Percentiles rank a stretch among this genome's conserved stretches.
Evolutionary conservation across 495 filamentous ascomycete genomes (phyloP).

Genomic region (Melanomma pulvis-pyrius): DNA sequence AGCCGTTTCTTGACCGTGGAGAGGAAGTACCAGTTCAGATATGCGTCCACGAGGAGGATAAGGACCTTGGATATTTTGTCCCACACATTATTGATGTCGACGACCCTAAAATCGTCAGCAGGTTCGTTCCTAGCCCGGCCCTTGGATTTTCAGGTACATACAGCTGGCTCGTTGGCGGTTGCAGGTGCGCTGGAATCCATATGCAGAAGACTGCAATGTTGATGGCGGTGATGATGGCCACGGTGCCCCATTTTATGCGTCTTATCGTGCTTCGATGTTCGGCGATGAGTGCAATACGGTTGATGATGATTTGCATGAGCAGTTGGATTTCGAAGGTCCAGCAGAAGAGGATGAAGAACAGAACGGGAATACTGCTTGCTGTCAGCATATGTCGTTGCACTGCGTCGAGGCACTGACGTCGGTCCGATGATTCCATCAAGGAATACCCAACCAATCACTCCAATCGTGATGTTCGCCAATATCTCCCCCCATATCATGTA

Average conservation of each 20-base stretch:
- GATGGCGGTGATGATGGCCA: conserved; percentile 47
- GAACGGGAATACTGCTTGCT: conserved; percentile 9
- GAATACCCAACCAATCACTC: conserved; percentile 30
- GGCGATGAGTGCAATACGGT: conserved; percentile 51
- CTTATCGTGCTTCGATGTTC: conserved; percentile 36
- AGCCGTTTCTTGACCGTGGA: conserved; percentile 51
- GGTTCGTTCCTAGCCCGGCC: no score
- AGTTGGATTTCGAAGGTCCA: conserved; percentile 77
- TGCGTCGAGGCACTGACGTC: conserved; percentile 3
- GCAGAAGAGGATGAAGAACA: conserved; percentile 46
- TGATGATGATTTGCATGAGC: conserved; percentile 66
- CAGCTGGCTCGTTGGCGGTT: conserved; percentile 39
- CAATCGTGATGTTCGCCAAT: conserved; percentile 23
- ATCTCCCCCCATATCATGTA: conserved; percentile 37
- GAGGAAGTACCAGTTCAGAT: conserved; percentile 56
- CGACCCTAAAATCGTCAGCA: conserved; percentile 43
- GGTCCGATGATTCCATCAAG: conserved; percentile 26
- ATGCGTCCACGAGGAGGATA: conserved; percentile 51
- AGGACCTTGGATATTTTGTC: conserved; percentile 55
- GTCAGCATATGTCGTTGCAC: neutral
- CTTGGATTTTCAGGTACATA: no score
- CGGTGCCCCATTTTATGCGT: conserved; percentile 50
- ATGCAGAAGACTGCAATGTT: conserved; percentile 55
- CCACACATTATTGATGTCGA: conserved; percentile 54
- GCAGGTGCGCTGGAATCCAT: conserved; percentile 53